Conservation (phyloP, 75 land plant species). For the Selaginella moellendorffii region DNA sequence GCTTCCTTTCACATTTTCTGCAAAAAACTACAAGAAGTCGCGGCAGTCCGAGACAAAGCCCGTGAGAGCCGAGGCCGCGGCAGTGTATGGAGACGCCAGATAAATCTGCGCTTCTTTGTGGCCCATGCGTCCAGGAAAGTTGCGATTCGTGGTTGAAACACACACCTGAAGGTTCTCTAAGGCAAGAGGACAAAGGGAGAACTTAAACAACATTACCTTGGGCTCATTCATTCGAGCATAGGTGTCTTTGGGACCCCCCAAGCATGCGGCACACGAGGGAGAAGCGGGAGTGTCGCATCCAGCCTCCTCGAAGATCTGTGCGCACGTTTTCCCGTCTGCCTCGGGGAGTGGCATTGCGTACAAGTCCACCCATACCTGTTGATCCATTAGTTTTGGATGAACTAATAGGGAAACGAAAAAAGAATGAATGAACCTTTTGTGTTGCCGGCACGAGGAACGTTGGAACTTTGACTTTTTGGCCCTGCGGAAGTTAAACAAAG, state of each 20-base stretch:
- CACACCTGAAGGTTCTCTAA: slow-evolving; percentile 45
- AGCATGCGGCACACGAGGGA: slow-evolving; percentile 89
- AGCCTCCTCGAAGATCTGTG: slow-evolving; percentile 93
- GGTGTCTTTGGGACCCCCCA: slow-evolving; percentile 91
- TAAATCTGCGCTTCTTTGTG: slow-evolving; percentile 92
- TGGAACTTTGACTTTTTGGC: slow-evolving; percentile 83
- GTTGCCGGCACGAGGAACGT: slow-evolving; percentile 93
- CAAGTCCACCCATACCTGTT: slow-evolving; percentile 86
- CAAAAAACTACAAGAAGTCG: slow-evolving; percentile 44
- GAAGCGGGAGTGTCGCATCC: slow-evolving; percentile 91
- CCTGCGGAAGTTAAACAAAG: slow-evolving; percentile 27
- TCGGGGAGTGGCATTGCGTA: slow-evolving; percentile 80
- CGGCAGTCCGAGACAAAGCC: slow-evolving; percentile 92
- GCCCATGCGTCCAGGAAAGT: slow-evolving; percentile 98
- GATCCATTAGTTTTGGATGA: too few species aligned
- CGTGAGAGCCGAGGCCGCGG: slow-evolving; percentile 91
- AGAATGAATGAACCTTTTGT: slow-evolving; percentile 47
- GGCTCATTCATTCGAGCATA: slow-evolving; percentile 87
- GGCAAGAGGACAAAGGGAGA: background rate
- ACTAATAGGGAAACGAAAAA: background rate
- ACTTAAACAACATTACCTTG: slow-evolving; percentile 24
- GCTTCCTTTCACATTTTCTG: too few species aligned
- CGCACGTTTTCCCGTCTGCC: slow-evolving; percentile 83
- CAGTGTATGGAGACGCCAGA: slow-evolving; percentile 92
- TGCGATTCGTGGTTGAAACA: slow-evolving; percentile 89